phyloP scores from a whole-genome alignment of 148 eudicot species.

The Euryodendron excelsum region DNA sequence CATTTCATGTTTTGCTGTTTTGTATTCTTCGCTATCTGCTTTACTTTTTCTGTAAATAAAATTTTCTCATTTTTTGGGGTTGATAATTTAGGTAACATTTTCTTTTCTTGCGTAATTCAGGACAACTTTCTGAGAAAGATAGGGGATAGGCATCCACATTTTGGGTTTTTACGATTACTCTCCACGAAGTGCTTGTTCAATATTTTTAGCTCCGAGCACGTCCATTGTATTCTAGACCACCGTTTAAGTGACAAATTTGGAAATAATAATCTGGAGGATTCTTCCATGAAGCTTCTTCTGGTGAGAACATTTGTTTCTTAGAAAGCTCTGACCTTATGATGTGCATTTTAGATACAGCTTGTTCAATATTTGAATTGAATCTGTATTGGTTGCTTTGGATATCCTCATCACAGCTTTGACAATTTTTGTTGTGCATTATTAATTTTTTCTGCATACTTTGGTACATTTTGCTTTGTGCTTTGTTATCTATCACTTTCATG shows the following conservation, averaged over 20 bases:
- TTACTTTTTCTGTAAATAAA: not conserved
- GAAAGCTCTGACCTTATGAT: not conserved
- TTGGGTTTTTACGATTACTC: conserved; percentile 63
- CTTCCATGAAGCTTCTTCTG: conserved; percentile 55
- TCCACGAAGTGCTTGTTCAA: conserved; percentile 60
- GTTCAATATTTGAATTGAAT: not conserved
- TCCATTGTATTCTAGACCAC: conserved; percentile 54
- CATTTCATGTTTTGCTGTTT: not conserved
- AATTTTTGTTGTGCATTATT: not conserved
- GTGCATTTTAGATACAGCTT: not conserved
- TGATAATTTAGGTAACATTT: not conserved
- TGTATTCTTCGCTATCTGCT: not conserved
- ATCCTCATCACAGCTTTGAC: no score
- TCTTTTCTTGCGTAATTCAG: conserved; percentile 38
- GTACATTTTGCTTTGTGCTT: not conserved
- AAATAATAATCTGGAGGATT: conserved; percentile 31
- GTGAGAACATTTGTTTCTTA: conserved; percentile 44
- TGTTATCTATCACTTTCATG: not conserved
- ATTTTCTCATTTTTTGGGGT: not conserved
- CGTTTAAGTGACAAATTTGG: conserved; percentile 33
- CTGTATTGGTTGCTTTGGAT: not conserved
- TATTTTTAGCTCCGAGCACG: conserved; percentile 71
- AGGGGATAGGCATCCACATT: conserved; percentile 52
- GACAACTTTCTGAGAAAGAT: conserved; percentile 51
- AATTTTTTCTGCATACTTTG: not conserved